Conservation (phyloP, 108 stramenopile genomes). For the Asterionellopsis glacialis region DNA sequence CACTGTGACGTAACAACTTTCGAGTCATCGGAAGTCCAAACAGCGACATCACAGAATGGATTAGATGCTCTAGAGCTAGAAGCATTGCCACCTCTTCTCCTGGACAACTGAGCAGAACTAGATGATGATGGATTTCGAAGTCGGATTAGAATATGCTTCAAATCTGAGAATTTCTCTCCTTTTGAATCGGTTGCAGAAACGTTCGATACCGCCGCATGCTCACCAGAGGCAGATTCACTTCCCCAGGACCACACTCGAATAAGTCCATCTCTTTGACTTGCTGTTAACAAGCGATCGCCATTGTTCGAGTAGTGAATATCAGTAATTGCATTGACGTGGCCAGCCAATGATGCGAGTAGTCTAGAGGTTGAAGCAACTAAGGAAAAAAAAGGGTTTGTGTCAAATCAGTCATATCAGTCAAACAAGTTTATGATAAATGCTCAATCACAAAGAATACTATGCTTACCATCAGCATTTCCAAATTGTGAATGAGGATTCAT, state of each 20-base stretch:
- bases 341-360: conserved; percentile 8
- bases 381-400: too few species aligned
- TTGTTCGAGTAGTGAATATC: conserved; percentile 71
- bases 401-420: too few species aligned
- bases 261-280: conserved; percentile 82
- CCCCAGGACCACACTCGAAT: conserved; percentile 72
- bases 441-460: not conserved
- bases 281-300: conserved; percentile 78
- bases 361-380: too few species aligned
- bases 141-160: conserved; percentile 5
- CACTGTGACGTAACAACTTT: conserved; percentile 77
- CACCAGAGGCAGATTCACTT: conserved; percentile 15
- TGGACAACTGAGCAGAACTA: not conserved
- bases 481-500: conserved; percentile 1
- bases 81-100: conserved; percentile 20
- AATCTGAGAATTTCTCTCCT: conserved; percentile 1
- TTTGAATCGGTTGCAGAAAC: not conserved
- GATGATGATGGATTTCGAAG: not conserved
- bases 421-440: too few species aligned
- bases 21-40: conserved; percentile 72
- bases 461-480: conserved; percentile 9
- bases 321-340: conserved; percentile 77
- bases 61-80: conserved; percentile 13
- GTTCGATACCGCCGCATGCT: too few species aligned
- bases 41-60: conserved; percentile 72